These are phyloP conservation scores for Tetracentron sinense DNA, from an alignment of 164 flowering plant genomes.

Conservation along the genomic window DNA sequence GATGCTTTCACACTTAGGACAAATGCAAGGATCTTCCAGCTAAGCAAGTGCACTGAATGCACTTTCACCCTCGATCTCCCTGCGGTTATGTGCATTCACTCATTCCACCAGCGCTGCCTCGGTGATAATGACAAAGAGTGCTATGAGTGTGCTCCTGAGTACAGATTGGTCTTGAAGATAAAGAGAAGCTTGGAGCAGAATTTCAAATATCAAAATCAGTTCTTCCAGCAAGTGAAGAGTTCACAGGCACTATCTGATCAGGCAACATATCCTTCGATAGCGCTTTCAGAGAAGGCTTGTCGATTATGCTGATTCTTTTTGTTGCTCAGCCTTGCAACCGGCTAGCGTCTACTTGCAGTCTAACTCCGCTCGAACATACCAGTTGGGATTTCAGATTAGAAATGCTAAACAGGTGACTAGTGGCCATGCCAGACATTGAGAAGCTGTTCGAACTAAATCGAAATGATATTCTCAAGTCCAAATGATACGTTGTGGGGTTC, in stretches of 20 bases:
- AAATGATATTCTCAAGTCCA: too few species aligned
- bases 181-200: constrained; percentile 87
- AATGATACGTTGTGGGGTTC: too few species aligned
- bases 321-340: too few species aligned
- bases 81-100: constrained; percentile 99
- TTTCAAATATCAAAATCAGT: constrained; percentile 70
- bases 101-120: constrained; percentile 93
- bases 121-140: constrained; percentile 98
- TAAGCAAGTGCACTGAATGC: constrained; percentile 97
- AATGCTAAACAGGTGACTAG: too few species aligned
- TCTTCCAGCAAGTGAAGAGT: constrained; percentile 73
- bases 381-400: too few species aligned
- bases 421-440: too few species aligned
- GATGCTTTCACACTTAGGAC: too few species aligned
- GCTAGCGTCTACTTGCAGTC: too few species aligned
- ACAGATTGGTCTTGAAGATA: constrained; percentile 77
- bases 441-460: too few species aligned
- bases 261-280: constrained; percentile 28
- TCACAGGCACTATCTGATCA: constrained; percentile 27
- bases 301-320: constrained; percentile 1
- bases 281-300: constrained; percentile 30
- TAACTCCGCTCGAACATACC: too few species aligned
- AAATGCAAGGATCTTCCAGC: constrained; percentile 96
- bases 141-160: constrained; percentile 92
- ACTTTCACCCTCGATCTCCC: constrained; percentile 98